Evolutionary conservation across 805 yeast species (phyloP), one percentile per base, ranked within the genome.

Genomic region (Wickerhamomyces xylosicus): DNA sequence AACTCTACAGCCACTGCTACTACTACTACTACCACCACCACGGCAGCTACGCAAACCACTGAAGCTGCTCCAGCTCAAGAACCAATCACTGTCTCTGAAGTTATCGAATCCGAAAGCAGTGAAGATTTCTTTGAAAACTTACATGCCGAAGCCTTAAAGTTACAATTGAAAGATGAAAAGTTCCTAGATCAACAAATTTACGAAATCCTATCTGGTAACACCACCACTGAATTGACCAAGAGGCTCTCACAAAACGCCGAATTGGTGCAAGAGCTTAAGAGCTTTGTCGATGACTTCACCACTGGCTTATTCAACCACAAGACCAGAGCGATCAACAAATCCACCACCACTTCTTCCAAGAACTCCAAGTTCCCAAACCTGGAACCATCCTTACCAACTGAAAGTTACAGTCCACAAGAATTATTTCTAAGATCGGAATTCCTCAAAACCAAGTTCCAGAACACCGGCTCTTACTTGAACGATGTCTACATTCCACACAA

Each of bases 391-490:
- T 65, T 72, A 8, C 68, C 66, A 32, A 67, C 69, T 41, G 77
- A 74, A 57, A 77, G 89, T 31, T 89, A 85, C 59, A 72, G 94
- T 1, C 61, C 66, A 32, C 86, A 85, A 49, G 97, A 89, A 59
- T 68, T 87, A 36, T 79, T 72, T 46, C 65, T 85, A 45, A 77
- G 97, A 55, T 81, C 79, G 50, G 65, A 75, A 53, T 74, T 77
- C 51, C 84, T 81, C 56, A 66, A 76, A 31, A 55, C 66, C 29
- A 63, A 60, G 14, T 64, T 71, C 19, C 79, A 80, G 3, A 61
- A 58, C 27, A 57, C 82, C 29, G 96, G 97, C 0, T 77, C 94
- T 1, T 55, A 63, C 14, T 50, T 84, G 6, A 58, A 64, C 39
- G 67, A 75, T 42, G 78, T 83, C 6, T 86, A 85, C 56, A 60